phyloP scores from a whole-genome alignment of 306 rosid genomes.

The Castanea mollissima region DNA sequence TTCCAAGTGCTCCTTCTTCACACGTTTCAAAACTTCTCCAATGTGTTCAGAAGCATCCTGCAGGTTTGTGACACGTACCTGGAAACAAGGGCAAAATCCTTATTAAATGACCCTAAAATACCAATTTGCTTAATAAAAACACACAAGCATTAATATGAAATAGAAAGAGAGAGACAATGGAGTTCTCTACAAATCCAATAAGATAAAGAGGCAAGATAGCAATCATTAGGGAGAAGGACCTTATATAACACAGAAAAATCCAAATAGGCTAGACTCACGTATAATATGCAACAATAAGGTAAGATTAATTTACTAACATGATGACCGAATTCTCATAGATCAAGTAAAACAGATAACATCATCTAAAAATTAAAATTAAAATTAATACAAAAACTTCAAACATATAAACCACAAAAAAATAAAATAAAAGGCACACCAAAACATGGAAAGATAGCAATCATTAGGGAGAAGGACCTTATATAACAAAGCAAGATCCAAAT shows the following conservation, averaged over 20 bases:
- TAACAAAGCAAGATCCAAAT: neutral
- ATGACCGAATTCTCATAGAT: neutral
- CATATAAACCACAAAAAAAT: no score
- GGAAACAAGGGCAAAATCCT: conserved; percentile 9
- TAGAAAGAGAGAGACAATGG: neutral
- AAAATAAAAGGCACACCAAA: no score
- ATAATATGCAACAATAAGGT: neutral
- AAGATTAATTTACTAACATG: neutral
- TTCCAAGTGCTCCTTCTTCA: conserved; percentile 74
- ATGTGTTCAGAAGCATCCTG: conserved; percentile 92
- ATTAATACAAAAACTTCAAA: no score
- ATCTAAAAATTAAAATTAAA: no score
- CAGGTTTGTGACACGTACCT: conserved; percentile 97
- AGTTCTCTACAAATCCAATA: neutral
- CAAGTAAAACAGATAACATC: neutral
- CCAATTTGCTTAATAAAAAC: conserved; percentile 14
- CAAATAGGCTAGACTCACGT: neutral
- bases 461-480: neutral
- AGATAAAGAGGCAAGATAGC: neutral
- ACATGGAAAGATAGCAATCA: neutral
- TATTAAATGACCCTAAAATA: neutral
- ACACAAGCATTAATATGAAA: neutral
- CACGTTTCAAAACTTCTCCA: conserved; percentile 94
- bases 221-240: neutral
- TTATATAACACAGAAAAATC: neutral